Evolutionary conservation across 345 rosid genomes (phyloP).

Genomic region (Moringa oleifera): DNA sequence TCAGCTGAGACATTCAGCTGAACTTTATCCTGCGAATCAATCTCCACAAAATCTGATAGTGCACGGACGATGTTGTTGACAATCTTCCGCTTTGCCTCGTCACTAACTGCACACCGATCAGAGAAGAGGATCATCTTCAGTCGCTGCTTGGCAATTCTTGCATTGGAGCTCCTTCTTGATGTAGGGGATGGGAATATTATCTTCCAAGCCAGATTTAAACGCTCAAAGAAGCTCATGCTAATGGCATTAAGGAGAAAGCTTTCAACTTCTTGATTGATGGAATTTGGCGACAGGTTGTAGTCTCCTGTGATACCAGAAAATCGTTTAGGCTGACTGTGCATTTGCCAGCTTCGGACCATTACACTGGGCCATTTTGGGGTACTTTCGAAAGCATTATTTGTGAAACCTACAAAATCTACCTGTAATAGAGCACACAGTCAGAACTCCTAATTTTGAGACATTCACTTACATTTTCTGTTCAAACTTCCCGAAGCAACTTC

Average conservation of each 20-base stretch:
- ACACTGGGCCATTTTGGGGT: conserved; percentile 31
- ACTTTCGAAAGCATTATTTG: conserved; percentile 22
- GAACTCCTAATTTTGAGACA: background rate
- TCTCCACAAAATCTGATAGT: conserved; percentile 87
- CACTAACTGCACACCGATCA: conserved; percentile 90
- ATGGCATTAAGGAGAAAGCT: conserved; percentile 64
- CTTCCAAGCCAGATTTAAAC: conserved; percentile 88
- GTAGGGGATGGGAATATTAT: conserved; percentile 78
- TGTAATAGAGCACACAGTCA: conserved; percentile 19
- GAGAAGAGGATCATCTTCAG: conserved; percentile 98
- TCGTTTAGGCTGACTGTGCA: conserved; percentile 28
- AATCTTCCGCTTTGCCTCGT: conserved; percentile 84
- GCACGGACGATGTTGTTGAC: conserved; percentile 72
- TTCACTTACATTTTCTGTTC: background rate
- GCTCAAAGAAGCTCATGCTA: conserved; percentile 80
- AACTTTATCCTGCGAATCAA: conserved; percentile 92
- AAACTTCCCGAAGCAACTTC: background rate
- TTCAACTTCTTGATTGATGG: conserved; percentile 61
- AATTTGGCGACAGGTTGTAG: conserved; percentile 43
- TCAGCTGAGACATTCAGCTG: conserved; percentile 85
- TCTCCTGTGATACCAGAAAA: conserved; percentile 46
- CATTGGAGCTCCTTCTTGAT: conserved; percentile 76
- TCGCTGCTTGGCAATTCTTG: conserved; percentile 89
- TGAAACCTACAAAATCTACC: conserved; percentile 47
- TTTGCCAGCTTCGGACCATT: conserved; percentile 20